phyloP scores from a whole-genome alignment of 2,329 filamentous ascomycete species.

The Phyllosticta citrichinensis region DNA sequence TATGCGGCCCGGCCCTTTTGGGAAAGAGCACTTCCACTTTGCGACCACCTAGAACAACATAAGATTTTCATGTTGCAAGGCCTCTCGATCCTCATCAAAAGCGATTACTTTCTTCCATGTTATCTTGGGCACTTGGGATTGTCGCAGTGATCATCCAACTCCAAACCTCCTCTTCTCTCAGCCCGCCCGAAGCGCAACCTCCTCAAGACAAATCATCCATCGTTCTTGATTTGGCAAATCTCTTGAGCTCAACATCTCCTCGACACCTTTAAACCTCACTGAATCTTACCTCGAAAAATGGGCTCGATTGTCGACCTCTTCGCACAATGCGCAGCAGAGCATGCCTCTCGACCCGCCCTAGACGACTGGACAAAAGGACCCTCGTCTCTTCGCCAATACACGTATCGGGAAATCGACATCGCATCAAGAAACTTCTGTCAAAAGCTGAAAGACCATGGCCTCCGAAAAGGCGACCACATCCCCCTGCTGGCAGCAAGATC shows the following conservation, averaged over 20 bases:
- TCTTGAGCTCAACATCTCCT: not conserved
- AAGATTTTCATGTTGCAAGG: not conserved
- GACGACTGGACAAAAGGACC: not conserved
- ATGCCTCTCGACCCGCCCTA: not conserved
- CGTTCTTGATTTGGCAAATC: not conserved
- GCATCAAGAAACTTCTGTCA: not conserved
- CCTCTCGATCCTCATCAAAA: not conserved
- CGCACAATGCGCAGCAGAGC: not conserved
- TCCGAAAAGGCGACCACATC: not conserved
- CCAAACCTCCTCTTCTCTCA: not conserved
- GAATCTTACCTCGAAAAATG: not conserved
- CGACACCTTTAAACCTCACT: not conserved
- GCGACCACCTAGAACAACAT: not conserved
- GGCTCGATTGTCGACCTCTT: not conserved
- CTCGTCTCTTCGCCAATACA: not conserved
- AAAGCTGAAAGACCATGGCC: not conserved
- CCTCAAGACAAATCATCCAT: not conserved
- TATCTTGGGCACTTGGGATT: not conserved
- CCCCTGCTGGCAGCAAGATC: not conserved
- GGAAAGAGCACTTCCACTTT: not conserved
- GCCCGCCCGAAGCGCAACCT: not conserved
- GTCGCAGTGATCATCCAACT: not conserved
- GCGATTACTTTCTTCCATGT: not conserved
- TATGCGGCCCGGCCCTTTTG: not conserved
- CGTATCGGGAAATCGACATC: not conserved